Evolutionary conservation across 2,329 filamentous ascomycete species (phyloP), one percentile per base, ranked within the genome.

Genomic region (Alternaria hordeiaustralica): DNA sequence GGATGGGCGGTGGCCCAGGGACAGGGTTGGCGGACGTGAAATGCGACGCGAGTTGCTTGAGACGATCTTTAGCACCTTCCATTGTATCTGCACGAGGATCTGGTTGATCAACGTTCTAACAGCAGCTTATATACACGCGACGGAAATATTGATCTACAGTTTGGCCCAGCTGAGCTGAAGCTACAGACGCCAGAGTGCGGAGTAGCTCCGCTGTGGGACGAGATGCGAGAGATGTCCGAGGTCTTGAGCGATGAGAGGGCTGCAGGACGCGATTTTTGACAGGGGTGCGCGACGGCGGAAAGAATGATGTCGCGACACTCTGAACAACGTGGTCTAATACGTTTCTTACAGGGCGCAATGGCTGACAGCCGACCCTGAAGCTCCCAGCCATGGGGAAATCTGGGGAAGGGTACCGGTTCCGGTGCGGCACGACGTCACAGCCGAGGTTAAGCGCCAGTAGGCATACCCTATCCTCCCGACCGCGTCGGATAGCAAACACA

Each of bases 41-140:
- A 57, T 80, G 78, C 33, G 77, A 78, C 36, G 78, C 78, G 46
- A 80, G 73, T 58, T 75, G 77, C 72, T 78, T 78, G 20, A 80
- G 67, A 20, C 78, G 73, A 51, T 78, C 61, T 69, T 62, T 65
- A 21, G 64, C 62, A 45, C 64, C 62, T n/a, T 64, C 61, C 64
- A 67, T 65, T 25, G 20, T 67, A 54, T 25, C 21, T 54, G 15
- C 44, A 6, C 41, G 13, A 20, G 20, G 12, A 18, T 33, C n/a
- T 30, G 43, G 25, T 58, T 10, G 4, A 43, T 20, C 46, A 28
- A 26, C 18, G 18, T 25, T 23, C 15, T 18, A 43, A 36, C 23
- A 44, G 30, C 21, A 46, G 23, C 47, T 60, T 56, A 56, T 59
- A 66, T 51, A 53, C 20, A 54, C 21, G 47, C 54, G 51, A 62